These are phyloP conservation scores for Pleurotus tuoliensis DNA, from an alignment of 768 basidiomycete species.

Conservation along the genomic window DNA sequence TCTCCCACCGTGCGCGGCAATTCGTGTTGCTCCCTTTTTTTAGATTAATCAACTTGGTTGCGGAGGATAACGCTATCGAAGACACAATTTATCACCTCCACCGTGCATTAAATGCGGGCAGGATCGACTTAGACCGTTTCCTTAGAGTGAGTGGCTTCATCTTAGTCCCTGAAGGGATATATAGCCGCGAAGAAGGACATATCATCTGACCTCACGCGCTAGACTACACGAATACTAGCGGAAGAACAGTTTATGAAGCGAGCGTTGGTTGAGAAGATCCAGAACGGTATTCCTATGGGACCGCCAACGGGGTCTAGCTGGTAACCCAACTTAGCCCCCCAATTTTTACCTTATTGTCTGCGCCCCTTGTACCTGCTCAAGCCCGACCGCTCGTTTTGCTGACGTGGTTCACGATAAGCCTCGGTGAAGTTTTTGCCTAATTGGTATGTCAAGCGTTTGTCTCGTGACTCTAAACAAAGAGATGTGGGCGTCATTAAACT, in stretches of 20 bases:
- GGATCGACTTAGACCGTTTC: conserved; percentile 93
- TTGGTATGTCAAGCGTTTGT: conserved; percentile 4
- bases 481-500: neutral
- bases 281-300: conserved; percentile 51
- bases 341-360: neutral
- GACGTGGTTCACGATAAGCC: conserved; percentile 2
- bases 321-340: conserved; percentile 6
- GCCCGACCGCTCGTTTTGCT: conserved; percentile 1
- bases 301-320: conserved; percentile 36
- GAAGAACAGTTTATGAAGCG: conserved; percentile 98
- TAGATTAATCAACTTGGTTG: conserved; percentile 93
- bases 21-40: conserved; percentile 6
- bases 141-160: conserved; percentile 61
- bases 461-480: neutral
- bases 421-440: conserved; percentile 12
- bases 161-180: neutral
- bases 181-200: neutral
- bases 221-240: conserved; percentile 84
- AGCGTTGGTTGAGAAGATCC: conserved; percentile 90
- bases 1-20: conserved; percentile 3
- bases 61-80: conserved; percentile 98
- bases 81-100: conserved; percentile 98
- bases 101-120: conserved; percentile 84
- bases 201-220: conserved; percentile 10
- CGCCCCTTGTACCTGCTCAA: neutral